A percentile compares a stretch with the other conserved stretches of the same genome.
Conservation (phyloP, 23 red algal species). For the Gracilaria gracilis region DNA sequence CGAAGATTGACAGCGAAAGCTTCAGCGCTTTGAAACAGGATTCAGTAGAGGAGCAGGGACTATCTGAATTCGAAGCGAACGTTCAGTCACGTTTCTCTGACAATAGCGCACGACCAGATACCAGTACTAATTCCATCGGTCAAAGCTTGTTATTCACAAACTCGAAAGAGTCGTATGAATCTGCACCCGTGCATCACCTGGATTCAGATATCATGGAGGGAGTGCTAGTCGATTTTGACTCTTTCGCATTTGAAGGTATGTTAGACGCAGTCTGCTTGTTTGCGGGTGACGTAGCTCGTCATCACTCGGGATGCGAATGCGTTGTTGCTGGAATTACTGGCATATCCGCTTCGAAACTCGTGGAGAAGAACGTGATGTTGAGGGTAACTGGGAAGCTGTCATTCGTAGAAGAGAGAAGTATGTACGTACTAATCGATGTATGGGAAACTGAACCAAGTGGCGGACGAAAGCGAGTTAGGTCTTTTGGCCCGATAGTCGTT, state of each 20-base stretch:
- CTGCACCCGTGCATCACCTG: background rate
- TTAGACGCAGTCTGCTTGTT: conserved; percentile 55
- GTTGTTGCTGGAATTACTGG: conserved; percentile 7
- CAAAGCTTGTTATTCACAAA: background rate
- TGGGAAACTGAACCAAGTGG: conserved; percentile 39
- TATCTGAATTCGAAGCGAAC: background rate
- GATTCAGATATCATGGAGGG: background rate
- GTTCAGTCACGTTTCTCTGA: background rate
- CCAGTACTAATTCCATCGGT: background rate
- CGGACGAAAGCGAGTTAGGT: conserved; percentile 45
- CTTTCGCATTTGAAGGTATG: conserved; percentile 16
- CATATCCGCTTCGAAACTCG: conserved; percentile 15
- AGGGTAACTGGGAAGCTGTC: background rate
- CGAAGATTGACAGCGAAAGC: background rate
- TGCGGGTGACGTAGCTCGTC: conserved; percentile 18
- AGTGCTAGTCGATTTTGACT: conserved; percentile 28
- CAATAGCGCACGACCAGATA: background rate
- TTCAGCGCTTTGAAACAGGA: background rate
- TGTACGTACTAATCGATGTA: conserved; percentile 47
- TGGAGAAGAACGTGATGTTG: conserved; percentile 26
- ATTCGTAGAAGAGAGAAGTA: background rate
- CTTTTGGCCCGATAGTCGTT: conserved; percentile 47
- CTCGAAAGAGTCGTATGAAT: background rate
- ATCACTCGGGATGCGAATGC: conserved; percentile 1
- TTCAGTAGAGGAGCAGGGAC: background rate